These are phyloP conservation scores for Yamadazyma jaroonii DNA, from an alignment of 1,139 yeast genomes.

Conservation along the genomic window DNA sequence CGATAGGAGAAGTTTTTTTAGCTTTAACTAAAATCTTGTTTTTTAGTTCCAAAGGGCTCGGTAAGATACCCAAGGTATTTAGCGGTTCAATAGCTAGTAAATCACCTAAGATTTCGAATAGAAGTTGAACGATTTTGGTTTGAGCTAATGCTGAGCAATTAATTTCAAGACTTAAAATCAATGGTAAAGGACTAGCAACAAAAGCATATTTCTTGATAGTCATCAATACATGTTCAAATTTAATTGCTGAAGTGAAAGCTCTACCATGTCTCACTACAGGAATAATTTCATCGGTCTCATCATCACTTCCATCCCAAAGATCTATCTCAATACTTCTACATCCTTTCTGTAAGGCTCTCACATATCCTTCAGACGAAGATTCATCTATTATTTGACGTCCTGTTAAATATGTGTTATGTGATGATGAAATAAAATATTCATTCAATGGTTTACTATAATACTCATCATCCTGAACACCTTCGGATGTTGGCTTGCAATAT, in stretches of 20 bases:
- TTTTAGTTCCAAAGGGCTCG: conserved; percentile 70
- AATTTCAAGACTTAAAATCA: conserved; percentile 83
- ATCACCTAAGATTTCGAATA: conserved; percentile 60
- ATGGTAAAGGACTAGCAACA: conserved; percentile 76
- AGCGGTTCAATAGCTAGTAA: conserved; percentile 49
- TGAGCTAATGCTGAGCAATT: conserved; percentile 74
- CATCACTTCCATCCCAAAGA: conserved; percentile 78
- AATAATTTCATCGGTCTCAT: conserved; percentile 27
- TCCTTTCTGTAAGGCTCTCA: conserved; percentile 85
- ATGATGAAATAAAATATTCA: conserved; percentile 85
- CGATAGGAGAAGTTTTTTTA: conserved; percentile 48
- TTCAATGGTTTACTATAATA: conserved; percentile 70
- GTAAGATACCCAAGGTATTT: conserved; percentile 36
- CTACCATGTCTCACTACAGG: conserved; percentile 93
- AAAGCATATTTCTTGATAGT: conserved; percentile 83
- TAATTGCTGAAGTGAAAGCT: conserved; percentile 72
- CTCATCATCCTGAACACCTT: conserved; percentile 17
- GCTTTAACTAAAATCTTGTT: conserved; percentile 75
- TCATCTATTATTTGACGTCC: conserved; percentile 94
- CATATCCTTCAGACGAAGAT: conserved; percentile 87
- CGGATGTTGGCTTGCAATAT: conserved; percentile 32
- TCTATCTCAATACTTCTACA: conserved; percentile 93
- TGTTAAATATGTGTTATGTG: conserved; percentile 88
- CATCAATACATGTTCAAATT: conserved; percentile 65
- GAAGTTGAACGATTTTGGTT: conserved; percentile 45